phyloP scores from a whole-genome alignment of 73 alveolate species.

The Paramecium pentaurelia region DNA sequence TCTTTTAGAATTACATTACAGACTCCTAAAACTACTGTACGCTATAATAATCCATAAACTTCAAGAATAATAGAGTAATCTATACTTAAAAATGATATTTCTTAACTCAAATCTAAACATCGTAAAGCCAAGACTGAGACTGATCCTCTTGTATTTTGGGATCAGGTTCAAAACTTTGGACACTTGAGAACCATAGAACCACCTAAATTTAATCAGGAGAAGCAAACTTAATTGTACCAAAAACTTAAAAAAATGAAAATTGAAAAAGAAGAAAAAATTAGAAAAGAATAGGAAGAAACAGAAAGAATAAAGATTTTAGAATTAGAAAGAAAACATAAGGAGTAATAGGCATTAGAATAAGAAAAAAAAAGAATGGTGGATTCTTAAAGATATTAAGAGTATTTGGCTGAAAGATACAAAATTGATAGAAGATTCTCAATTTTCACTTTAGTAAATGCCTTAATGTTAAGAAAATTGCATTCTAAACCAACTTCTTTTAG shows the following conservation, averaged over 20 bases:
- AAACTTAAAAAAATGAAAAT: background rate
- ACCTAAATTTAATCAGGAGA: background rate
- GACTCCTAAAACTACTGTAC: background rate
- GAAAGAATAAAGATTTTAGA: background rate
- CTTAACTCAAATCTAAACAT: background rate
- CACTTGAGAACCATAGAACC: background rate
- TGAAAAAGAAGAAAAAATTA: background rate
- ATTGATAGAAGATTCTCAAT: slow-evolving; percentile 5
- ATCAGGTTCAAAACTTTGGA: background rate
- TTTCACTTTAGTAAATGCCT: slow-evolving; percentile 18
- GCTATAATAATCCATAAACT: background rate
- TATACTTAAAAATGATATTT: background rate
- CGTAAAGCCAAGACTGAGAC: background rate
- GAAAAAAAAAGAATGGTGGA: background rate
- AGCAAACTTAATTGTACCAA: background rate
- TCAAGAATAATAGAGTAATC: background rate
- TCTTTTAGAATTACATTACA: background rate
- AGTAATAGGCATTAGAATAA: background rate
- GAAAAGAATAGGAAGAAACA: background rate
- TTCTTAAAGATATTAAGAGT: background rate
- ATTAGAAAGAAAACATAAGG: background rate
- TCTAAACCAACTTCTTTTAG: background rate
- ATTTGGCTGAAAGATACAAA: slow-evolving; percentile 19
- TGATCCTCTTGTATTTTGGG: slow-evolving; percentile 17
- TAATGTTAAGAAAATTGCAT: background rate